Base-by-base conservation (phyloP, 2,329 filamentous ascomycete species). In the Truncatella angustata region DNA sequence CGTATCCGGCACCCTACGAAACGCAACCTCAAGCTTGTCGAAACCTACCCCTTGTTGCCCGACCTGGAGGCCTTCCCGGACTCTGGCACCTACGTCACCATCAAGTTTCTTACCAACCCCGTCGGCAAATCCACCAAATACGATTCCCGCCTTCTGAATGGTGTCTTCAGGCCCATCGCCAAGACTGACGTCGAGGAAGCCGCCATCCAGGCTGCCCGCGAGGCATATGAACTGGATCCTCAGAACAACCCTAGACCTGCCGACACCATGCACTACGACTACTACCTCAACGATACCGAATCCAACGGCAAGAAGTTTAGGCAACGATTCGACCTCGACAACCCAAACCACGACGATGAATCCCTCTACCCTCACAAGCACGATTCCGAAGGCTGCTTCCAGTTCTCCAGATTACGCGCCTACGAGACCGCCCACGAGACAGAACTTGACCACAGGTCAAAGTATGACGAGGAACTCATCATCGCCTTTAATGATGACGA, bases 41-140 rank as follows among this genome's bases (percentile, higher is more conserved):
- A 85, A 39, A 79, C 80, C 16, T 80, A 77, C 54, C 83, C 84
- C 24, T 68, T 88, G 35, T 68, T 88, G 16, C 85, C 85, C 5
- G 85, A 88, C 61, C 75, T 85, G 37, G 81, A 86, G 54, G 80
- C 83, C n/a, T 86, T 87, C 71, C 84, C 85, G 44, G 85, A 88
- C 66, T 82, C 81, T 3, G 85, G 85, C 50, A 84, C 84, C 55
- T 88, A 88, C 63, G 81, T 87, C 56, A 83, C 84, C 12, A 76
- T 88, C 71, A 88, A 88, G 68, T 87, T 88, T 68, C 77, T 78
- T 48, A 83, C 79, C 57, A 86, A 85, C 63, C 85, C 85, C 3
- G 79, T 87, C 24, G 71, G 78, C 9, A 72, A 52, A 36, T 26
- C 75, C 50, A 72, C 62, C 43, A 69, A 70, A 40, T 87, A 86